phyloP scores from a whole-genome alignment of 495 filamentous ascomycete genomes.

The Aspergillus hancockii region DNA sequence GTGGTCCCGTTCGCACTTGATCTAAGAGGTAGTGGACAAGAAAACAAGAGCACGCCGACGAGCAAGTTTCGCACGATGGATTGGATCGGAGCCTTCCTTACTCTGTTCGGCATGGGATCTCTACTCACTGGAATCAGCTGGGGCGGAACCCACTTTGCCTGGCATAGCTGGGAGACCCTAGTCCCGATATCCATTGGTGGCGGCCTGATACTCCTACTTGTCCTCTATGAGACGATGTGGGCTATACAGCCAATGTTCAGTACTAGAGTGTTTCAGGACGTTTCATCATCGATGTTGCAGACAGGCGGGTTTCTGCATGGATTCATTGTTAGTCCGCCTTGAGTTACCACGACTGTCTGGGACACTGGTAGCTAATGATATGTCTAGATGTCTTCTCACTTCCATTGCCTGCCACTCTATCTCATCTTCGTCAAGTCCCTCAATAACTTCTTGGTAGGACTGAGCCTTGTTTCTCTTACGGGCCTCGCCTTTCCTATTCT shows the following conservation, averaged over 20 bases:
- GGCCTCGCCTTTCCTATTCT: constrained; percentile 48
- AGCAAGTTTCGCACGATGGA: constrained; percentile 35
- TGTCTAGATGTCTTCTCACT: constrained; percentile 38
- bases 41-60: constrained; percentile 23
- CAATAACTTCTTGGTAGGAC: constrained; percentile 54
- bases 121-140: constrained; percentile 41
- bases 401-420: constrained; percentile 68
- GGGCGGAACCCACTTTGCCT: constrained; percentile 34
- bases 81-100: constrained; percentile 38
- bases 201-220: constrained; percentile 39
- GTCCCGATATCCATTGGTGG: constrained; percentile 56
- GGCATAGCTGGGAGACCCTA: constrained; percentile 45
- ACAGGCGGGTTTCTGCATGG: constrained; percentile 54
- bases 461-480: constrained; percentile 53
- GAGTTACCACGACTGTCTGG: not conserved
- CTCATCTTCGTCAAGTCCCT: constrained; percentile 60
- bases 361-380: constrained; percentile 6
- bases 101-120: constrained; percentile 26
- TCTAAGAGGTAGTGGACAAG: constrained; percentile 21
- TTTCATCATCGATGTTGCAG: constrained; percentile 38
- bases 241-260: constrained; percentile 55
- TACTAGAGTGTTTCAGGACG: constrained; percentile 48
- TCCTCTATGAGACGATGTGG: constrained; percentile 49
- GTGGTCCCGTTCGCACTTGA: constrained; percentile 39
- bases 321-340: constrained; percentile 43